Evolutionary conservation across 2,329 filamentous ascomycete species (phyloP).

Genomic region (Fusarium floridanum): DNA sequence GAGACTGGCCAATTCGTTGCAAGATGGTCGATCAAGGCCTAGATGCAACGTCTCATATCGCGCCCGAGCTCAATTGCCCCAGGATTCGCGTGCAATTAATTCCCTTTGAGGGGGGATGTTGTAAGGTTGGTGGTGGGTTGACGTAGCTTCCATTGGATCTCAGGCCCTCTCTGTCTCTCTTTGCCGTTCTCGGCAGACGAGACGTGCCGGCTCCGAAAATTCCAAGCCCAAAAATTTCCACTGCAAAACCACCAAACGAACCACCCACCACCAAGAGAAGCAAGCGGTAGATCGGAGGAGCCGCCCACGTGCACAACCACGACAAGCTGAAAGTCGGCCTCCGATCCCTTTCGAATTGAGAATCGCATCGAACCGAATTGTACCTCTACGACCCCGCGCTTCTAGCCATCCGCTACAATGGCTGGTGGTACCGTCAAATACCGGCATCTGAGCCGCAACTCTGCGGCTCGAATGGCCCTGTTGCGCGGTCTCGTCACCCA

Average conservation of each 20-base stretch:
- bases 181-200: slow-evolving; percentile 39
- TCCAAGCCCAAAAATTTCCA: slow-evolving; percentile 51
- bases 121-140: slow-evolving; percentile 47
- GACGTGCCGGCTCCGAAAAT: slow-evolving; percentile 48
- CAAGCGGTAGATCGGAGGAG: slow-evolving; percentile 21
- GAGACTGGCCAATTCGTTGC: slow-evolving; percentile 36
- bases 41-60: slow-evolving; percentile 51
- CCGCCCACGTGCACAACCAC: slow-evolving; percentile 28
- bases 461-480: slow-evolving; percentile 89
- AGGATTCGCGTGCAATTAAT: slow-evolving; percentile 32
- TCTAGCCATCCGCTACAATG: slow-evolving; percentile 65
- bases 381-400: not conserved
- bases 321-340: not conserved
- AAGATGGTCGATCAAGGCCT: slow-evolving; percentile 34
- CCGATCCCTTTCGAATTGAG: slow-evolving; percentile 3
- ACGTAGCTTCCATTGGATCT: slow-evolving; percentile 37
- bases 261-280: slow-evolving; percentile 23
- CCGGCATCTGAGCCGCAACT: slow-evolving; percentile 87
- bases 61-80: slow-evolving; percentile 46
- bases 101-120: slow-evolving; percentile 26
- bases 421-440: slow-evolving; percentile 89
- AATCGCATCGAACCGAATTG: not conserved
- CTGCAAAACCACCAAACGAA: slow-evolving; percentile 39
- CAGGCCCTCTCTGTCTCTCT: slow-evolving; percentile 32
- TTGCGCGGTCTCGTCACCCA: slow-evolving; percentile 97